phyloP scores from a whole-genome alignment of 2,329 filamentous ascomycete genomes.

The Diplodia mutila region DNA sequence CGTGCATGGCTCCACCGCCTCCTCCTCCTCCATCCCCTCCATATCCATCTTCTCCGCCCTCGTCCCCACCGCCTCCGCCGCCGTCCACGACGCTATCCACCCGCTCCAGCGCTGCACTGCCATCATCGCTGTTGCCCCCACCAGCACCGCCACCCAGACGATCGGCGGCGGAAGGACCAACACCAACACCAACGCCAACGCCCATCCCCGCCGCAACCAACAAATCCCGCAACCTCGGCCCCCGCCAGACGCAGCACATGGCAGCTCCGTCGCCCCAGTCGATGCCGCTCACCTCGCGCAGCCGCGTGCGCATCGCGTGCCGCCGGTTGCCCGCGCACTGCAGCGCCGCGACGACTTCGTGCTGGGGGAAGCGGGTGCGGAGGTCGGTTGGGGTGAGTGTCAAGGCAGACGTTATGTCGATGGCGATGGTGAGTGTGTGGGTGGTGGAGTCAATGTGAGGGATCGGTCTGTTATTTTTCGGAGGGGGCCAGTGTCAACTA shows the following conservation, averaged over 20 bases:
- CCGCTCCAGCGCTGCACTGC: background rate
- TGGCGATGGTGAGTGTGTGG: constrained; percentile 51
- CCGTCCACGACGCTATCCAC: background rate
- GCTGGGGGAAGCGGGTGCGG: constrained; percentile 52
- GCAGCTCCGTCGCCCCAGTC: constrained; percentile 65
- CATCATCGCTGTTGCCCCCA: background rate
- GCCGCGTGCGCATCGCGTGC: constrained; percentile 62
- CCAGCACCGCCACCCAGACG: background rate
- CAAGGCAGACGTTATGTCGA: constrained; percentile 33
- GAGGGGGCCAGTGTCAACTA: background rate
- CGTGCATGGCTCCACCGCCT: constrained; percentile 45
- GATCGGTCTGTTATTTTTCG: constrained; percentile 42
- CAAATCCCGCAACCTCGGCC: constrained; percentile 57
- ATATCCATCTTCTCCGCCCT: constrained; percentile 1
- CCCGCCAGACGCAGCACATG: constrained; percentile 63
- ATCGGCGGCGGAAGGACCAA: too few relatives aligned
- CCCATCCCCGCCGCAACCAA: constrained; percentile 35
- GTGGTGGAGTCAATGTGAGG: constrained; percentile 49
- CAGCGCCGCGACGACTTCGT: constrained; percentile 58
- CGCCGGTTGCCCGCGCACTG: constrained; percentile 65
- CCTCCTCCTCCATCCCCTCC: background rate
- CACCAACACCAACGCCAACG: background rate
- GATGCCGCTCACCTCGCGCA: constrained; percentile 63
- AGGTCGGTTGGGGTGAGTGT: constrained; percentile 54
- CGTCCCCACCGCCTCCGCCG: background rate